phyloP scores from a whole-genome alignment of 139 green algal genomes.

The Ostreobium quekettii region DNA sequence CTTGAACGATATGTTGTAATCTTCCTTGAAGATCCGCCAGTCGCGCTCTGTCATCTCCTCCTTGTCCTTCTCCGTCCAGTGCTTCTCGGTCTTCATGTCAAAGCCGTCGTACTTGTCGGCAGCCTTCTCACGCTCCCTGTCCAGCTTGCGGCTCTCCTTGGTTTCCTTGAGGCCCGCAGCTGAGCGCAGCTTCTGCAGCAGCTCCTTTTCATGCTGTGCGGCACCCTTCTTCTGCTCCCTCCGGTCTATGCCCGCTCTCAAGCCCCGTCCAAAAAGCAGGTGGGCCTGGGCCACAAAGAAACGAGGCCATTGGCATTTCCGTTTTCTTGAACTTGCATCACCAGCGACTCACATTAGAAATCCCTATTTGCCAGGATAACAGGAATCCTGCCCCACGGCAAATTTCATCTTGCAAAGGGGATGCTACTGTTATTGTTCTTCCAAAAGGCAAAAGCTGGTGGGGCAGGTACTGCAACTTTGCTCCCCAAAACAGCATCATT shows the following conservation, averaged over 20 bases:
- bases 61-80: slow-evolving; percentile 89
- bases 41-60: slow-evolving; percentile 91
- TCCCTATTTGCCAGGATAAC: too few species aligned
- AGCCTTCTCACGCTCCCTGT: slow-evolving; percentile 37
- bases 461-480: too few species aligned
- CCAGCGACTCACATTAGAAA: too few species aligned
- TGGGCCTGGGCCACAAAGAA: slow-evolving; percentile 68
- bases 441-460: too few species aligned
- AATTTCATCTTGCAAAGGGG: too few species aligned
- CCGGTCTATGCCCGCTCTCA: slow-evolving; percentile 84
- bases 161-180: slow-evolving; percentile 43
- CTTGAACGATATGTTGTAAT: slow-evolving; percentile 95
- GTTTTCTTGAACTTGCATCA: too few species aligned
- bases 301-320: too few species aligned
- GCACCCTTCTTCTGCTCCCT: slow-evolving; percentile 87
- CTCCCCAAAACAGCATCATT: too few species aligned
- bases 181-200: slow-evolving; percentile 32
- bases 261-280: slow-evolving; percentile 88
- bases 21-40: slow-evolving; percentile 99
- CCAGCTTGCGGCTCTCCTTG: slow-evolving; percentile 44
- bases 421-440: too few species aligned
- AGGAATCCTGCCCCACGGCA: too few species aligned
- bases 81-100: slow-evolving; percentile 58
- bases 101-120: slow-evolving; percentile 68
- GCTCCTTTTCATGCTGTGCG: slow-evolving; percentile 48